phyloP scores from a whole-genome alignment of 768 basidiomycete species.

The Leucosporidium creatinivorum region DNA sequence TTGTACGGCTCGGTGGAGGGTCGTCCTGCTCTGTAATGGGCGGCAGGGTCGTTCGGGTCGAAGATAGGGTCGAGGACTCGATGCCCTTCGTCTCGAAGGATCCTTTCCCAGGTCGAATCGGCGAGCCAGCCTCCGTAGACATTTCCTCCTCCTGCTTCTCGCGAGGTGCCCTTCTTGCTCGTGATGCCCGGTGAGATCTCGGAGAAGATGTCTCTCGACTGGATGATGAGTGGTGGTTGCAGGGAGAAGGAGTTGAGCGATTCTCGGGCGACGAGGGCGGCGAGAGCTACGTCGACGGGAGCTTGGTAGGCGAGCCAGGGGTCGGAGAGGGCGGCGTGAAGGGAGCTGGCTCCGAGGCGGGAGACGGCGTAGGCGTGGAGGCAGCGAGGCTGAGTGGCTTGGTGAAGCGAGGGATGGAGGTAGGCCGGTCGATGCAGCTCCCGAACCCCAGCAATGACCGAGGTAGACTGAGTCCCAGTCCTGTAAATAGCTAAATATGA shows the following conservation, averaged over 20 bases:
- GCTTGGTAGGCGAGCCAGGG: slow-evolving; percentile 34
- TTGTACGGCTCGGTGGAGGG: no score
- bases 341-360: slow-evolving; percentile 9
- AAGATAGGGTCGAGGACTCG: slow-evolving; percentile 14
- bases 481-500: slow-evolving; percentile 5
- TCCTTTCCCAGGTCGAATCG: slow-evolving; percentile 30
- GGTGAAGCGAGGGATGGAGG: slow-evolving; percentile 35
- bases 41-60: slow-evolving; percentile 25
- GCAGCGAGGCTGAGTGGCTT: slow-evolving; percentile 33
- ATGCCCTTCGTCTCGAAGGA: slow-evolving; percentile 11
- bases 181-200: slow-evolving; percentile 34
- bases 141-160: slow-evolving; percentile 17
- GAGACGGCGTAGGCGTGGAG: slow-evolving; percentile 37
- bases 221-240: slow-evolving; percentile 34
- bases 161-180: neutral
- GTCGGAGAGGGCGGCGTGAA: slow-evolving; percentile 22
- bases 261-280: slow-evolving; percentile 17
- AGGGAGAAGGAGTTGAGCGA: slow-evolving; percentile 21
- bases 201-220: slow-evolving; percentile 32
- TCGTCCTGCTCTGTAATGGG: slow-evolving; percentile 1
- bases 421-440: slow-evolving; percentile 33
- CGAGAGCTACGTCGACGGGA: slow-evolving; percentile 33
- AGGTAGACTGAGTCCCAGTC: slow-evolving; percentile 34
- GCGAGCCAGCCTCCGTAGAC: slow-evolving; percentile 27
- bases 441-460: slow-evolving; percentile 37